Evolutionary conservation across 768 basidiomycete species (phyloP), one percentile per base, ranked within the genome.

Genomic region (Mrakia gelida): DNA sequence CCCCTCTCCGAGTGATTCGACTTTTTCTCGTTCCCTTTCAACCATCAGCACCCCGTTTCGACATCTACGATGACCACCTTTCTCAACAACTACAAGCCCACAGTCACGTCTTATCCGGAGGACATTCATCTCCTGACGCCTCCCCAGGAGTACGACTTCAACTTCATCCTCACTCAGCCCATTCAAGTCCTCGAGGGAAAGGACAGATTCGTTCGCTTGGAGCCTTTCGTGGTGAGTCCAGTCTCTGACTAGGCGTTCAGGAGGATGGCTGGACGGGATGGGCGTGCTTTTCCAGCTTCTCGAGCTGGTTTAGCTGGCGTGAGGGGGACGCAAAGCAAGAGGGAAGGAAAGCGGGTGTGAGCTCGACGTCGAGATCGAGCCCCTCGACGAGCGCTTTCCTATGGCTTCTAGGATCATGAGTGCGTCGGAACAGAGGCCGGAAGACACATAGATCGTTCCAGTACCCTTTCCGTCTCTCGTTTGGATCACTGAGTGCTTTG

Each of bases 171-270:
- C 11, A 38, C 38, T 38, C 30, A 28, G 21, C 74, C 75, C 13
- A 63, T 75, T 28, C 23, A 59, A 38, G 41, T 67, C 11, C 67
- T 79, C 34, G 41, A 65, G 15, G 78, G 59, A 10, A n/a, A 54
- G 3, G 78, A 34, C 21, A 41, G 43, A 4, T 21, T 71, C 6
- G 78, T 79, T 65, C 52, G 71, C 28, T 56, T 79, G 45, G 75
- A 76, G 43, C 78, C 78, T 3, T 68, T 79, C n/a, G 52, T 79
- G 21, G 78, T 79, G n/a, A 65, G 78, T 79, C 11, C 1, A 7
- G 11, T 34, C 32, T n/a, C n/a, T n/a, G n/a, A n/a, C n/a, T n/a
- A n/a, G n/a, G n/a, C n/a, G n/a, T n/a, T n/a, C n/a, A n/a, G n/a
- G n/a, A n/a, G n/a, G n/a, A n/a, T n/a, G n/a, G n/a, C n/a, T n/a